phyloP scores from a whole-genome alignment of 768 basidiomycete species.

The Clitopilus hobsonii region DNA sequence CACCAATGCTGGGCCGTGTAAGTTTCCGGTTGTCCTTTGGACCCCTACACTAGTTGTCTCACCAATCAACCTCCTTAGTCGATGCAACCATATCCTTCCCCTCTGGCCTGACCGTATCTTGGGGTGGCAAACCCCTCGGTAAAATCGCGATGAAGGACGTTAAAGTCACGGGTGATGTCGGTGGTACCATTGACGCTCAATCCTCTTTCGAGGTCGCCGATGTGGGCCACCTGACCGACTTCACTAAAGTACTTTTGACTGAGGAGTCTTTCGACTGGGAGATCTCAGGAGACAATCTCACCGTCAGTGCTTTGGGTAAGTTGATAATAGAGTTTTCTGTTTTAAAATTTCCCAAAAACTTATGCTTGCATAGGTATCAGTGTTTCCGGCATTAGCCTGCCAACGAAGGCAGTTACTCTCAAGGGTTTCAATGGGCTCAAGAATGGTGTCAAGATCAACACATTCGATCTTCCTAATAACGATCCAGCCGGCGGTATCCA shows the following conservation, averaged over 20 bases:
- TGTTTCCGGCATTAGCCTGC: conserved; percentile 50
- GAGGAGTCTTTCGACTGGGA: conserved; percentile 66
- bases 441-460: conserved; percentile 54
- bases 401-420: conserved; percentile 54
- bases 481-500: conserved; percentile 71
- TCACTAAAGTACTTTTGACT: conserved; percentile 65
- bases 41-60: background rate
- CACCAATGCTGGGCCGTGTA: conserved; percentile 69
- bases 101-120: conserved; percentile 54
- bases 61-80: conserved; percentile 33
- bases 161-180: conserved; percentile 54
- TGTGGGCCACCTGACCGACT: conserved; percentile 52
- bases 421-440: conserved; percentile 70
- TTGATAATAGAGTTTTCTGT: background rate
- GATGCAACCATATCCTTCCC: conserved; percentile 67
- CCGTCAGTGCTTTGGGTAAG: conserved; percentile 54
- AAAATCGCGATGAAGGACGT: conserved; percentile 58
- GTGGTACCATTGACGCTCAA: conserved; percentile 51
- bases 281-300: conserved; percentile 60
- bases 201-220: conserved; percentile 57
- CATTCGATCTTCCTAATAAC: conserved; percentile 66
- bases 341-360: too few relatives aligned
- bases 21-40: conserved; percentile 17
- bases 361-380: conserved; percentile 38
- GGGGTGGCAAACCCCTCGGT: conserved; percentile 55